Percentiles rank a stretch among this genome's conserved stretches.
Evolutionary conservation across 2,329 filamentous ascomycete species (phyloP).

Genomic region (Cytospora piceae): DNA sequence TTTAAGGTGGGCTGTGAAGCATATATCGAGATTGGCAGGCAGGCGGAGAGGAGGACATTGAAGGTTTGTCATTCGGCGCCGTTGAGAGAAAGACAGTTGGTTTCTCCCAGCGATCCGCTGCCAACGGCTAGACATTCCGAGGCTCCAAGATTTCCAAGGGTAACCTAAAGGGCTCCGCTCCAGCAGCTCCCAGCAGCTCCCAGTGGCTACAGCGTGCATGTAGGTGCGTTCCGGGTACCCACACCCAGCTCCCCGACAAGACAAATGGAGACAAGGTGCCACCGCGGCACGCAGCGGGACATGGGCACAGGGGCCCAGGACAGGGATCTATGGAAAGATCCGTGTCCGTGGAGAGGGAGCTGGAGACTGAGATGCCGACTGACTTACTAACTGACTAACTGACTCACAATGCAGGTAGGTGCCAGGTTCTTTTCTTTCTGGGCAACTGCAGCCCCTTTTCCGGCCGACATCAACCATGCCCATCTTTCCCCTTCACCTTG

Average conservation of each 20-base stretch:
- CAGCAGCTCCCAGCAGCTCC: neutral
- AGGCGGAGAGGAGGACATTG: neutral
- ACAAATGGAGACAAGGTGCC: neutral
- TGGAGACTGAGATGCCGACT: neutral
- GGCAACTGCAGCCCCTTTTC: no score
- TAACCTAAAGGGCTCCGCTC: neutral
- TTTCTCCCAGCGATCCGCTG: neutral
- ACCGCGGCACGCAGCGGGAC: slow-evolving; percentile 1
- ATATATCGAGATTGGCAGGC: neutral
- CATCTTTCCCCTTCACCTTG: no score
- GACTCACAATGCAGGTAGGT: no score
- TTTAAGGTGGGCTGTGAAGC: neutral
- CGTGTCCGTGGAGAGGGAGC: neutral
- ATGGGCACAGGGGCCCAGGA: neutral
- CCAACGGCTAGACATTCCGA: slow-evolving; percentile 1
- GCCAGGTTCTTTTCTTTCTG: no score
- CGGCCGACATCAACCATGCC: no score
- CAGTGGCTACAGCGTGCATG: neutral
- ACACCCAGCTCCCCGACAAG: neutral
- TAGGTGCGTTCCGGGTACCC: neutral
- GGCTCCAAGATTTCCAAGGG: neutral
- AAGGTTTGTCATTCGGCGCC: neutral
- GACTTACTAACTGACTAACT: no score
- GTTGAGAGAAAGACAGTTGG: neutral
- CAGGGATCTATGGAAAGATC: neutral